Percentiles rank a stretch among this genome's conserved stretches.
Conservation (phyloP, 768 basidiomycete species). For the Pholiota molesta region DNA sequence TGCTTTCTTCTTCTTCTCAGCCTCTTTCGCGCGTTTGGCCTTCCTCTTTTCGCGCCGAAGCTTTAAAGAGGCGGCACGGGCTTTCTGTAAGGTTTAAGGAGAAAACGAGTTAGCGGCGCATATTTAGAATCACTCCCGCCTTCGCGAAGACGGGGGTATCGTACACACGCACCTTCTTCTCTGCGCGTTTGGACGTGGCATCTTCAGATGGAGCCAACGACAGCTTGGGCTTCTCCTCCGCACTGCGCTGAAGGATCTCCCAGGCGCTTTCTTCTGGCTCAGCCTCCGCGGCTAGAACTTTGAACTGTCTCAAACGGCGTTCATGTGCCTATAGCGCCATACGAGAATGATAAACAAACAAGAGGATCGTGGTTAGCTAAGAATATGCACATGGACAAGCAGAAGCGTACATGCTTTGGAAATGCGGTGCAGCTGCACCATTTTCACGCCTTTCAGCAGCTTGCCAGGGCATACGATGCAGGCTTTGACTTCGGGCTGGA, state of each 20-base stretch:
- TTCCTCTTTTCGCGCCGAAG: conserved; percentile 54
- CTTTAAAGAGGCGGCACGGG: conserved; percentile 44
- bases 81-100: conserved; percentile 39
- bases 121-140: not conserved
- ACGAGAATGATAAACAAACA: conserved; percentile 3
- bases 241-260: conserved; percentile 37
- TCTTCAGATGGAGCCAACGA: conserved; percentile 22
- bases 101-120: not conserved
- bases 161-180: conserved; percentile 55
- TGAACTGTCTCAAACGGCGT: conserved; percentile 60
- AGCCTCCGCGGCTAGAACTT: conserved; percentile 37
- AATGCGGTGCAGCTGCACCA: conserved; percentile 58
- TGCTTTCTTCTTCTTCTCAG: conserved; percentile 6
- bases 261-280: conserved; percentile 52
- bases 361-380: conserved; percentile 10
- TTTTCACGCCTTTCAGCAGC: conserved; percentile 58
- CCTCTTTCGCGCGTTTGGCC: conserved; percentile 42
- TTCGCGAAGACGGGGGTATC: not conserved
- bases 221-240: conserved; percentile 29
- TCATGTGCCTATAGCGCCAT: conserved; percentile 55
- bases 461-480: conserved; percentile 78
- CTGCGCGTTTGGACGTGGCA: conserved; percentile 56
- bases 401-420: conserved; percentile 62
- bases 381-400: conserved; percentile 12
- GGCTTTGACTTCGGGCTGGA: conserved; percentile 55